These are phyloP conservation scores for Aspergillus sp. DNA, from an alignment of 2,329 filamentous ascomycete species.

Conservation along the genomic window DNA sequence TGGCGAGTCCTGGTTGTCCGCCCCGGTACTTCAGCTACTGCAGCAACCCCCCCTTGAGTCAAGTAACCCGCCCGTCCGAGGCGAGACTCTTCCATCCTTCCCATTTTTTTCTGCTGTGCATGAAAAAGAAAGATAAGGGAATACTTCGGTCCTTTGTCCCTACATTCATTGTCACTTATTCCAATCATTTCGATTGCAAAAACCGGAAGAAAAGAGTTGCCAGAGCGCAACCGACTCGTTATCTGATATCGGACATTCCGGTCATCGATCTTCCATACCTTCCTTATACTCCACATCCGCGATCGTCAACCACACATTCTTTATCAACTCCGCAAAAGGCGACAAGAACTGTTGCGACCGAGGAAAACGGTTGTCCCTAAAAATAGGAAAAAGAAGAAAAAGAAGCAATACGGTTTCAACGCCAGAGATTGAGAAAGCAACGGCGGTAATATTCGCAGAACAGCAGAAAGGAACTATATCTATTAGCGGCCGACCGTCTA, in stretches of 20 bases:
- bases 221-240: not conserved
- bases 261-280: slow-evolving; percentile 34
- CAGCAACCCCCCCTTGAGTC: slow-evolving; percentile 24
- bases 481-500: not conserved
- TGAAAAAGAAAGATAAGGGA: slow-evolving; percentile 15
- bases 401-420: not conserved
- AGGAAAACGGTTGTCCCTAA: slow-evolving; percentile 9
- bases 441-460: not conserved
- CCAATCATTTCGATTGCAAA: not conserved
- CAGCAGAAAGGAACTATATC: slow-evolving; percentile 11
- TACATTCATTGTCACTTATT: slow-evolving; percentile 20
- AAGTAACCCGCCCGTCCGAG: slow-evolving; percentile 16
- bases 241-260: slow-evolving; percentile 32
- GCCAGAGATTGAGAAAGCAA: not conserved
- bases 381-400: slow-evolving; percentile 12
- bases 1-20: slow-evolving; percentile 42
- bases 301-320: slow-evolving; percentile 30
- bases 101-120: slow-evolving; percentile 32
- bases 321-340: slow-evolving; percentile 12
- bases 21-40: slow-evolving; percentile 30
- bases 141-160: slow-evolving; percentile 2
- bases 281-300: slow-evolving; percentile 14
- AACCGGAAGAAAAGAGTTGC: too few species aligned
- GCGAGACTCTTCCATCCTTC: slow-evolving; percentile 7
- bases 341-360: slow-evolving; percentile 14